Percentiles rank a stretch among this genome's conserved stretches.
phyloP scores from a whole-genome alignment of 1,284 basidiomycete genomes.

The Phlebopus sp. region DNA sequence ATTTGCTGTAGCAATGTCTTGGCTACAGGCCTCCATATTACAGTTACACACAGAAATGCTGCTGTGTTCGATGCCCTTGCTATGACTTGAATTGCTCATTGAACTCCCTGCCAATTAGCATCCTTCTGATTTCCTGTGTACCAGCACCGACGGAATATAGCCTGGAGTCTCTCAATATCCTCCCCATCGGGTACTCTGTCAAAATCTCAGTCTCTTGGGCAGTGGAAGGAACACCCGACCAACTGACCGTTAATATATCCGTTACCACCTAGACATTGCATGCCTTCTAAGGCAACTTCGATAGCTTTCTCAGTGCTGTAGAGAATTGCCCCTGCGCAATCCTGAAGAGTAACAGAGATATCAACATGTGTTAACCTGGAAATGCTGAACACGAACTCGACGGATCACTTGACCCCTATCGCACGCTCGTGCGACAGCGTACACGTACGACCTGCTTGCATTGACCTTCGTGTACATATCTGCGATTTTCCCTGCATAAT shows the following conservation, averaged over 20 bases:
- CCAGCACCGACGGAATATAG: conserved; percentile 91
- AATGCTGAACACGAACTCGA: conserved; percentile 50
- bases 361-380: not conserved
- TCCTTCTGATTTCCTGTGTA: conserved; percentile 87
- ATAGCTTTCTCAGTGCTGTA: conserved; percentile 89
- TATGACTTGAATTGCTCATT: conserved; percentile 62
- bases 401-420: conserved; percentile 81
- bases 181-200: conserved; percentile 83
- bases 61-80: not conserved
- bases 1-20: no score
- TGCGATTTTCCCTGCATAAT: conserved; percentile 64
- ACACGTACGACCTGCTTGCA: conserved; percentile 88
- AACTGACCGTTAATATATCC: conserved; percentile 84
- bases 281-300: conserved; percentile 87
- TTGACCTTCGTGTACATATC: conserved; percentile 97
- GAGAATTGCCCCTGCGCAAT: conserved; percentile 89
- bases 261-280: conserved; percentile 91
- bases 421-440: conserved; percentile 88
- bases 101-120: conserved; percentile 89
- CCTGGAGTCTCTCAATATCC: conserved; percentile 81
- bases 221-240: not conserved
- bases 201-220: conserved; percentile 1
- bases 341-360: conserved; percentile 44
- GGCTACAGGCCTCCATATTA: no score
- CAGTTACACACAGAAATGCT: not conserved